These are phyloP conservation scores for Blastomyces emzantsi DNA, from an alignment of 2,329 filamentous ascomycete species.

Conservation along the genomic window DNA sequence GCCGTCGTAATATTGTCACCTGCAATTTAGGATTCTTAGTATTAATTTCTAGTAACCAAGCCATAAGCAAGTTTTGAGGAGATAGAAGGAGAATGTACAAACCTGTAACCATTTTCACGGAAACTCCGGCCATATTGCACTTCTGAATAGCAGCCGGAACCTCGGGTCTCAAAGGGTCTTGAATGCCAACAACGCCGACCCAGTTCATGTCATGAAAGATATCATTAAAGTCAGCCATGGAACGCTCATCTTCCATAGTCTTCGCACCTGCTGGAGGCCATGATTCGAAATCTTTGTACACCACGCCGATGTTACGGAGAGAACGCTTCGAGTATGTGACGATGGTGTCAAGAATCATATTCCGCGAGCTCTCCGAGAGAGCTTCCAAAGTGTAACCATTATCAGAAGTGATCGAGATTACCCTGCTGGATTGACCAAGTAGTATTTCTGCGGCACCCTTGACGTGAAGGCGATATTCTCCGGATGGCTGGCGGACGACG, in stretches of 20 bases:
- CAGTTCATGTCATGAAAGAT: constrained; percentile 66
- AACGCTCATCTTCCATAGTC: constrained; percentile 51
- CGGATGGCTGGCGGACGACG: constrained; percentile 33
- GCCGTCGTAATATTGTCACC: constrained; percentile 63
- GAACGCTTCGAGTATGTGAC: constrained; percentile 45
- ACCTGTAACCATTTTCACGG: constrained; percentile 64
- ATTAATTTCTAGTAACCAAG: not conserved
- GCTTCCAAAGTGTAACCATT: constrained; percentile 20
- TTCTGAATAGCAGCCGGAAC: constrained; percentile 59
- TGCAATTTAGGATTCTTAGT: constrained; percentile 3
- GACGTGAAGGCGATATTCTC: constrained; percentile 38
- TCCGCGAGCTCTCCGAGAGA: constrained; percentile 22
- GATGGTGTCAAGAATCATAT: constrained; percentile 28
- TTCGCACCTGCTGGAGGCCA: constrained; percentile 56
- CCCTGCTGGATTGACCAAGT: constrained; percentile 29
- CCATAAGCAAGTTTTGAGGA: not conserved
- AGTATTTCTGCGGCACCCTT: constrained; percentile 43
- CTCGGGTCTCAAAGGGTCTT: constrained; percentile 61
- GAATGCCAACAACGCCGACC: constrained; percentile 63
- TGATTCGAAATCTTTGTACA: constrained; percentile 62
- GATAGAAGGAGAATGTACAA: not conserved
- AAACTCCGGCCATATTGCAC: constrained; percentile 59
- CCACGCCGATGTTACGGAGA: constrained; percentile 64
- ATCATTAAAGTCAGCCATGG: constrained; percentile 56
- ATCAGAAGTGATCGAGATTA: constrained; percentile 24